Conservation (phyloP, 805 yeast genomes). For the Pichia kluyveri region DNA sequence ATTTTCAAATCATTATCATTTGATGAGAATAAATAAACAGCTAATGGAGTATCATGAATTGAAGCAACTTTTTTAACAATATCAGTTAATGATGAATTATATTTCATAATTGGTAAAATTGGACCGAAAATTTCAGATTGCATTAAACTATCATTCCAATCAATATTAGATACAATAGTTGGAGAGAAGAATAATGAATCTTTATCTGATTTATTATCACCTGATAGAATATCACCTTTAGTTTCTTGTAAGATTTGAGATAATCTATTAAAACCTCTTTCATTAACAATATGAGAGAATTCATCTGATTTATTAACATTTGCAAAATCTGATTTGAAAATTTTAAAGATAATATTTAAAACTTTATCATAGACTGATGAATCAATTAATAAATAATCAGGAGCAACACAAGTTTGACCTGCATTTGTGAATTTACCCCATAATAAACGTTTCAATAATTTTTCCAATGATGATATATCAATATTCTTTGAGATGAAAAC, state of each 20-base stretch:
- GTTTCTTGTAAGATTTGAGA: slow-evolving; percentile 34
- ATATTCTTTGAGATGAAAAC: slow-evolving; percentile 39
- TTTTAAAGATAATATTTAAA: slow-evolving; percentile 13
- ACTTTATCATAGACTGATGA: slow-evolving; percentile 39
- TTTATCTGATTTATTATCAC: slow-evolving; percentile 21
- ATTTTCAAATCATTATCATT: not conserved
- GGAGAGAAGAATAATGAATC: slow-evolving; percentile 53
- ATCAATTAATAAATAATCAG: slow-evolving; percentile 74
- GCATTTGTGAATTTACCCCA: slow-evolving; percentile 77
- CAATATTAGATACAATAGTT: slow-evolving; percentile 56
- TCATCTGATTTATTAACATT: slow-evolving; percentile 26
- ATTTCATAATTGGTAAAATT: slow-evolving; percentile 62
- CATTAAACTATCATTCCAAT: slow-evolving; percentile 66
- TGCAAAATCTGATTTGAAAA: slow-evolving; percentile 30
- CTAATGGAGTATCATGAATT: slow-evolving; percentile 70
- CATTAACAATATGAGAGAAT: slow-evolving; percentile 55
- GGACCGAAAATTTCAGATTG: slow-evolving; percentile 79
- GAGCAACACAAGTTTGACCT: slow-evolving; percentile 89
- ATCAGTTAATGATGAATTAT: slow-evolving; percentile 27
- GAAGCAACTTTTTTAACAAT: slow-evolving; percentile 35
- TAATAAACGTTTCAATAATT: slow-evolving; percentile 49
- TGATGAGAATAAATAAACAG: slow-evolving; percentile 38
- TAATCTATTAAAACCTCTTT: slow-evolving; percentile 42
- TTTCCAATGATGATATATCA: slow-evolving; percentile 29
- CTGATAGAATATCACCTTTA: slow-evolving; percentile 49